Evolutionary conservation across 2,329 filamentous ascomycete species (phyloP), one percentile per base, ranked within the genome.

Genomic region (Penicillium fuscoglaucum): DNA sequence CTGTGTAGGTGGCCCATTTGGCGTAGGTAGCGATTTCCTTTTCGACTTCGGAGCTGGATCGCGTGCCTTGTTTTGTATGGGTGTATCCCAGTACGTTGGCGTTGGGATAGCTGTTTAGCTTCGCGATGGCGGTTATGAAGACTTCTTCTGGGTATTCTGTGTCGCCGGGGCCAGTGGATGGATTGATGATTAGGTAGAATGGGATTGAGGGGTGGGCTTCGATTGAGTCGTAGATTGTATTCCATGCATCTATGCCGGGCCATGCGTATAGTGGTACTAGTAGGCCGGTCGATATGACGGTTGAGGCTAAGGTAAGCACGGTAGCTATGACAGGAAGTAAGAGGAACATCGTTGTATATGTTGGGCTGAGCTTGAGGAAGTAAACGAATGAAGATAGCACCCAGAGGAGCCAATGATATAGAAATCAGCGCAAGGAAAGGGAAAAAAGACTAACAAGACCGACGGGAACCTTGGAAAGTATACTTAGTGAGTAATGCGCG

Each of bases 1-100:
- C 58, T 10, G 35, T 49, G 13, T 65, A 63, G 0, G 66, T 61
- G 5, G 63, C 31, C 76, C 77, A 80, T n/a, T 62, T 61, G 1
- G 74, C 70, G 60, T 78, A 80, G 9, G 57, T 68, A 24, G 63
- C 66, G 33, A 80, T 67, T 17, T 79, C 73, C 3, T 64, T 58
- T 26, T 72, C 59, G 17, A 80, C 72, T 3, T 66, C 66, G 3
- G 66, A 51, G n/a, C 72, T 58, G 47, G 70, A 61, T 19, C 73
- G 62, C 1, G 60, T 61, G 2, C 68, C 74, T 56, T 77, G 76
- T 6, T 58, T 56, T 1, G 75, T 78, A 6, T 70, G 70, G 13
- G 79, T 73, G 55, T 80, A 80, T 13, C 78, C 78, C n/a, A 80
- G 61, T 2, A 73, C 68, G 0, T 68, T 64, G 17, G 77, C 72